Base-by-base conservation (phyloP, 805 yeast species). In the Nakazawaea wyomingensis region DNA sequence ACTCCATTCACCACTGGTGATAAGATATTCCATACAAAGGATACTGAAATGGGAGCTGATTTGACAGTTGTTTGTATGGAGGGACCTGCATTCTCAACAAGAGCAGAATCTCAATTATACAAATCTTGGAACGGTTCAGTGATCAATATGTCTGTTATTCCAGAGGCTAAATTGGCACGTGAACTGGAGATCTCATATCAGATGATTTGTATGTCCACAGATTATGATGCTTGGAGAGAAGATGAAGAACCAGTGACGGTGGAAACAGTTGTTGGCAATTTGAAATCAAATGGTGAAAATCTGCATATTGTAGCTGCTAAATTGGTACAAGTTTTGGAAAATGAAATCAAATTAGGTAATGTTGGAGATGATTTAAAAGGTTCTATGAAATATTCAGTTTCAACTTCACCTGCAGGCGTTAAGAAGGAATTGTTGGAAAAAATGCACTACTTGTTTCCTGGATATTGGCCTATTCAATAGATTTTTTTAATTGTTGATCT, bases 181-280 rank as follows among this genome's bases (percentile, higher is more conserved):
- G 99, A 93, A 67, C 96, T 98, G 35, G 99, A 93, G 65, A 82
- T 93, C 51, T 75, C 96, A 22, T 93, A 93, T 66, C 98, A 91
- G 65, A 93, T 93, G 97, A 76, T 93, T 50, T 93, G 99, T 66
- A 93, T 93, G 99, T 83, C 96, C 1, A 93, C 99, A 3, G 99
- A 93, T 64, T 93, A 93, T 65, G 99, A 93, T 60, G 95, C 99
- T 19, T 93, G 99, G 99, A 85, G 89, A 59, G 95, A 84, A 55
- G 79, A 77, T 42, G 98, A 82, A 59, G 97, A 91, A 57, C 91
- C 98, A 2, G 99, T 93, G 37, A 90, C 98, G 7, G 98, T 93
- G n/a, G 97, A 90, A 66, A 85, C 95, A 4, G 96, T 93, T 33
- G 89, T 93, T 39, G 88, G 95, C 43, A 86, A 93, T 62, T 74